Evolutionary conservation across 768 basidiomycete species (phyloP).

Genomic region (Russula earlei): DNA sequence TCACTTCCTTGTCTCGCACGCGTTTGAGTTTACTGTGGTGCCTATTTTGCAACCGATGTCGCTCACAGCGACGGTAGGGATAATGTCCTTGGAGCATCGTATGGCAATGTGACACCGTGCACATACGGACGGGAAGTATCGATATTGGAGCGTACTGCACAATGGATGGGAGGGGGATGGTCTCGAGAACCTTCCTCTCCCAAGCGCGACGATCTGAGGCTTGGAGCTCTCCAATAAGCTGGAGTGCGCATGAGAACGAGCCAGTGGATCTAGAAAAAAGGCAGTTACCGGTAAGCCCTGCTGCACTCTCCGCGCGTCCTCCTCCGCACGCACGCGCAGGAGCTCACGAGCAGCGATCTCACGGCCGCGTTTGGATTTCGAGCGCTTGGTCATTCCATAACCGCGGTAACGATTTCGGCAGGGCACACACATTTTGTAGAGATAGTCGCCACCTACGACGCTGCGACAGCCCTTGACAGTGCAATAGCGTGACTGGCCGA

Average conservation of each 20-base stretch:
- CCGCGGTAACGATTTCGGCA: conserved; percentile 42
- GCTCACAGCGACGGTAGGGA: conserved; percentile 45
- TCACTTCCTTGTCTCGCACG: conserved; percentile 40
- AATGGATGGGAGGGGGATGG: conserved; percentile 3
- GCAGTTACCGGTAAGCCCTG: conserved; percentile 28
- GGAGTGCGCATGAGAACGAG: background rate
- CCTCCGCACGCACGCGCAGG: conserved; percentile 28
- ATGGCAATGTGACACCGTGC: conserved; percentile 50
- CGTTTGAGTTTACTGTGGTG: conserved; percentile 44
- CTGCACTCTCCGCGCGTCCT: conserved; percentile 30
- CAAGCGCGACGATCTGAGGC: conserved; percentile 18
- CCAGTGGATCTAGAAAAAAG: background rate
- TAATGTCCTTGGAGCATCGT: conserved; percentile 39
- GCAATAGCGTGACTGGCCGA: conserved; percentile 31
- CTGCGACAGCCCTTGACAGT: conserved; percentile 49
- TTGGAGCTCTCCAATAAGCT: conserved; percentile 30
- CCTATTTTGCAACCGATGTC: conserved; percentile 46
- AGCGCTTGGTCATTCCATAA: conserved; percentile 47
- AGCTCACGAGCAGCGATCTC: conserved; percentile 35
- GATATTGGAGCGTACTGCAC: conserved; percentile 17
- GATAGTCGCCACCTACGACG: conserved; percentile 31
- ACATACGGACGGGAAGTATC: conserved; percentile 37
- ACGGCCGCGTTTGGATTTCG: conserved; percentile 43
- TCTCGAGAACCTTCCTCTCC: conserved; percentile 16
- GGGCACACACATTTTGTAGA: conserved; percentile 24